phyloP scores from a whole-genome alignment of 2,329 filamentous ascomycete species.

The Botrytis cinerea region DNA sequence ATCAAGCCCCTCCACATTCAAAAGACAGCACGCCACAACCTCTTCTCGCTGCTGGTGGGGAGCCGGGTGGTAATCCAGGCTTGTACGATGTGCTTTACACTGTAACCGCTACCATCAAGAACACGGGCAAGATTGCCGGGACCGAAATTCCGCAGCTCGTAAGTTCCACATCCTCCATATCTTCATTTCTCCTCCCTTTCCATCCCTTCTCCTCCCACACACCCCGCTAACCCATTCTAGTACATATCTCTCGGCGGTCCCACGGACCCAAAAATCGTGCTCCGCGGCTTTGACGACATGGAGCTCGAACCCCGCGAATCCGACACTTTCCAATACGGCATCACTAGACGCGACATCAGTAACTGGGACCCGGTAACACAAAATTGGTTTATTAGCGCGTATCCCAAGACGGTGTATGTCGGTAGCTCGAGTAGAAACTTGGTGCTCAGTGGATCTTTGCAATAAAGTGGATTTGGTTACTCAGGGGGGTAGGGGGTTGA shows the following conservation, averaged over 20 bases:
- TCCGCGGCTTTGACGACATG: constrained; percentile 82
- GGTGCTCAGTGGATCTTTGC: constrained; percentile 42
- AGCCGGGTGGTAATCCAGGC: constrained; percentile 54
- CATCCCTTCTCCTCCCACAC: constrained; percentile 36
- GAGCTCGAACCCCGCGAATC: constrained; percentile 67
- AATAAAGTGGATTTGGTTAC: constrained; percentile 41
- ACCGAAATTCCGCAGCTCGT: constrained; percentile 59
- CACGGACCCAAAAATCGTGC: constrained; percentile 64
- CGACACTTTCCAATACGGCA: constrained; percentile 63
- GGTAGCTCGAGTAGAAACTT: constrained; percentile 38
- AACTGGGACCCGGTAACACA: constrained; percentile 80
- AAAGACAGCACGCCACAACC: constrained; percentile 50
- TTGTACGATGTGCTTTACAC: constrained; percentile 57
- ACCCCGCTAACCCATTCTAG: constrained; percentile 24
- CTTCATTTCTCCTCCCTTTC: background rate
- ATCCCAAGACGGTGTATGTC: constrained; percentile 40
- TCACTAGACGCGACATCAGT: constrained; percentile 81
- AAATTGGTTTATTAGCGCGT: constrained; percentile 68
- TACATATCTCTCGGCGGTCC: constrained; percentile 81
- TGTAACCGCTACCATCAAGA: constrained; percentile 55
- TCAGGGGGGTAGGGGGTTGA: background rate
- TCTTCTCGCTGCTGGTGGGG: constrained; percentile 49
- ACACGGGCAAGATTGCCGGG: constrained; percentile 55
- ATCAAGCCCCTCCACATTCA: constrained; percentile 44
- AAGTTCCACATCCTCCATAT: constrained; percentile 21